Base-by-base conservation (phyloP, 768 basidiomycete genomes). In the Rhodotorula kratochvilovae region DNA sequence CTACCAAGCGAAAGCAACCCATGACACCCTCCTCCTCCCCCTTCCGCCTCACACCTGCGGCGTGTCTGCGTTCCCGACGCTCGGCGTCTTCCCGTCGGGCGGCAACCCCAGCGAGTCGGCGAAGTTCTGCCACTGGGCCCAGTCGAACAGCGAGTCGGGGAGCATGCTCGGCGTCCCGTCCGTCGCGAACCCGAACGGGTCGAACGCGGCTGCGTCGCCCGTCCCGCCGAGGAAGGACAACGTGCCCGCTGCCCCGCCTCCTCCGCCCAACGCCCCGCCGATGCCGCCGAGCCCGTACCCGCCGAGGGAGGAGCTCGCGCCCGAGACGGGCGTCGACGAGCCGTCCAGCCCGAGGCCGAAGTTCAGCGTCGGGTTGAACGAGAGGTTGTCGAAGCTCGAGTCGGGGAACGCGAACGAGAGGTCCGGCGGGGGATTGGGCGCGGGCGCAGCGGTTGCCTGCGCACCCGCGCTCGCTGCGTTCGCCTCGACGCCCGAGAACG, bases 361-460 rank as follows among this genome's bases (percentile, higher is more conserved):
- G 57, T 71, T 71, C 56, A 71, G 65, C 21, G 61, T 58, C 36
- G 70, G 70, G 51, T 71, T 71, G 66, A 71, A 71, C 12, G 66
- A 67, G 27, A 71, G 55, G 35, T 56, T 63, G 23, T 67, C 66
- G 61, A 71, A 62, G 21, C 17, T 36, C 23, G 70, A 63, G 36
- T 71, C 70, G 50, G 70, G 57, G 57, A 71, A 63, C 39, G 56
- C 65, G 66, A 67, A 71, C 6, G 70, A 67, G 42, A 71, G 70
- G 43, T 71, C 70, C 29, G 70, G 56, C 39, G 70, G 61, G 1
- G 65, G 66, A 45, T 71, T 67, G 25, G 65, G 70, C 4, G 69
- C 64, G 12, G 60, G 64, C 33, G 54, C 54, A n/a, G 65, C 29
- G n/a, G 43, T 46, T 12, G 61, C 33, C 0, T 46, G 13, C 5